A percentile compares a stretch with the other conserved stretches of the same genome.
Evolutionary conservation across 2,329 filamentous ascomycete genomes (phyloP).

Genomic region (Didymella keratinophila): DNA sequence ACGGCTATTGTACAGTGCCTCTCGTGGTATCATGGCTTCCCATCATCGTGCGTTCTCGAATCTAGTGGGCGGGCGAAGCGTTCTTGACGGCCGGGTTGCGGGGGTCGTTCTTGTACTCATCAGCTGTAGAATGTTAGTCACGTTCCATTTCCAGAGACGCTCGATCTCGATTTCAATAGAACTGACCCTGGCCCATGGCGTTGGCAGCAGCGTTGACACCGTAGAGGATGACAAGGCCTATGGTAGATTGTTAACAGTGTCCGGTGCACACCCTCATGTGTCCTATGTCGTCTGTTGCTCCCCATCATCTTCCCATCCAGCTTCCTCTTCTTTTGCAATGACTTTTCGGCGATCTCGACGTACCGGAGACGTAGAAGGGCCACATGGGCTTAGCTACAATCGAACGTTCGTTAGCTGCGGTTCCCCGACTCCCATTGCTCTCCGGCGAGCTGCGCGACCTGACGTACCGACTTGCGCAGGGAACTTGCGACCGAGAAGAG

Average conservation of each 20-base stretch:
- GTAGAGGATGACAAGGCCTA: conserved; percentile 86
- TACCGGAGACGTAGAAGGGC: conserved; percentile 96
- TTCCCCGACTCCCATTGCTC: conserved; percentile 15
- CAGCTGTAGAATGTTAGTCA: conserved; percentile 64
- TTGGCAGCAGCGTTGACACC: conserved; percentile 86
- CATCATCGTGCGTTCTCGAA: conserved; percentile 22
- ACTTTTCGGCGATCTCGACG: conserved; percentile 51
- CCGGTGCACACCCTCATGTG: not conserved
- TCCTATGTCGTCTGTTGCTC: not conserved
- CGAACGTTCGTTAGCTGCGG: conserved; percentile 42
- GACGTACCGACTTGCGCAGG: conserved; percentile 58
- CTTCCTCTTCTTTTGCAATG: not conserved
- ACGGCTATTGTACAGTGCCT: conserved; percentile 50
- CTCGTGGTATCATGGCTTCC: conserved; percentile 29
- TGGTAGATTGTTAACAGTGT: conserved; percentile 30
- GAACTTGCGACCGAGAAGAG: conserved; percentile 62
- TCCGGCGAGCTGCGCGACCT: conserved; percentile 16
- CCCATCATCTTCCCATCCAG: not conserved
- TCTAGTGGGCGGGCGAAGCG: conserved; percentile 43
- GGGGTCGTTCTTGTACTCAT: conserved; percentile 97
- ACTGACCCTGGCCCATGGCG: conserved; percentile 80
- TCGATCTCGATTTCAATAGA: not conserved
- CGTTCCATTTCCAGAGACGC: not conserved
- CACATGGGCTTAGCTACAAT: conserved; percentile 83
- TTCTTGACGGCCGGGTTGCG: conserved; percentile 71